phyloP scores from a whole-genome alignment of 192 early-diverging fungal species.

The Glomus cerebriforme region DNA sequence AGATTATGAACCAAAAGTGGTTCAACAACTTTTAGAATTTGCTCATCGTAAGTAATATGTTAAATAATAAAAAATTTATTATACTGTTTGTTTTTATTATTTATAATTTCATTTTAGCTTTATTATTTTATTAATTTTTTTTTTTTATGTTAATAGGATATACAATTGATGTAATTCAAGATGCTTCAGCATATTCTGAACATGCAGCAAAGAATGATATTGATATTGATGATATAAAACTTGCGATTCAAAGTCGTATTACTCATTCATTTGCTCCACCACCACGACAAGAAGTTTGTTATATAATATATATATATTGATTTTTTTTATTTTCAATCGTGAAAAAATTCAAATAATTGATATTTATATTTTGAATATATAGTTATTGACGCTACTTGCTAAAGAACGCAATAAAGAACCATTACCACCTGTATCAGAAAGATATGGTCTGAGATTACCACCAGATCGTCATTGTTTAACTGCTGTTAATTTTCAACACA shows the following conservation, averaged over 20 bases:
- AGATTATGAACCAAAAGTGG: constrained; percentile 89
- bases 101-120: background rate
- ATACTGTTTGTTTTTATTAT: background rate
- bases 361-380: constrained; percentile 2
- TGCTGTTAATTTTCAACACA: constrained; percentile 75
- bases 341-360: background rate
- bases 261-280: constrained; percentile 89
- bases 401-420: constrained; percentile 77
- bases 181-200: constrained; percentile 90
- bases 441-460: constrained; percentile 76
- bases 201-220: constrained; percentile 82
- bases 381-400: constrained; percentile 76
- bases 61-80: background rate
- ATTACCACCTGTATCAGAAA: constrained; percentile 76
- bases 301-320: background rate
- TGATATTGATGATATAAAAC: constrained; percentile 80
- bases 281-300: constrained; percentile 84
- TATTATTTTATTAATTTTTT: background rate
- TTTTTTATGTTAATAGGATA: constrained; percentile 59
- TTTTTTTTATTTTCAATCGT: background rate
- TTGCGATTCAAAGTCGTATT: constrained; percentile 91
- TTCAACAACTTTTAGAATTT: constrained; percentile 92
- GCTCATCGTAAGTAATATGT: constrained; percentile 62
- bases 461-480: constrained; percentile 76
- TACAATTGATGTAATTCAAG: constrained; percentile 87